Base-by-base conservation (phyloP, 495 filamentous ascomycete species). In the Hypoxylon lienhwacheense region DNA sequence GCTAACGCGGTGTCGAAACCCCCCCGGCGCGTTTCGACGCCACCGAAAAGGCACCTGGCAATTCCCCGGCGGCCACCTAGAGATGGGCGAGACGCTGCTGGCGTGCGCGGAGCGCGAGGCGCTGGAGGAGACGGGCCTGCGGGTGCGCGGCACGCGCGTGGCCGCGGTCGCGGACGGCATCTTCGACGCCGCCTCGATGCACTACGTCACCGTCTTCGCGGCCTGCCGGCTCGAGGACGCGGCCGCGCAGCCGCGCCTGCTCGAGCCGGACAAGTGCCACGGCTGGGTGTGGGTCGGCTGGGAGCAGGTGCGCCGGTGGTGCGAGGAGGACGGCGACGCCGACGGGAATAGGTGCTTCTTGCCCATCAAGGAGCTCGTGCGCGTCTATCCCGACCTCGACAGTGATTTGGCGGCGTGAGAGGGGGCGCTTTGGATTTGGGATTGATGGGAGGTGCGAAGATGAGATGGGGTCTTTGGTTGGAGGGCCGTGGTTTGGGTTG, bases 161-260 rank as follows among this genome's bases (percentile, higher is more conserved):
- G 22, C 85, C 19, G 79, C 78, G 2, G 68, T 80, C 11, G 86
- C 81, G 15, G 85, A 88, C 53, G 78, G 80, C 45, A 53, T 82
- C n/a, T 82, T 87, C 54, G 56, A 58, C 1, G 66, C 61, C 0
- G 71, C 71, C 26, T 64, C 64, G 0, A 83, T 81, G 65, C 85
- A 88, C 57, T 88, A 88, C 53, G 73, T 87, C 29, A 88, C 85
- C 1, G 59, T 87, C 11, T 88, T 85, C 51, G 74, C 87, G 59
- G 51, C 59, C 3, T 80, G 76, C 32, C 46, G 35, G 24, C 60
- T 74, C 35, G 59, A 66, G 4, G 74, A 79, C 12, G 70, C 70
- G 15, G 28, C 40, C 1, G 66, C 72, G 20, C 58, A 78, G 50
- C 81, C 83, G 1, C 15, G 77, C 76, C 70, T 80, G 3, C 16